Base-by-base conservation (phyloP, 2,329 filamentous ascomycete genomes). In the Diaporthe sp. region DNA sequence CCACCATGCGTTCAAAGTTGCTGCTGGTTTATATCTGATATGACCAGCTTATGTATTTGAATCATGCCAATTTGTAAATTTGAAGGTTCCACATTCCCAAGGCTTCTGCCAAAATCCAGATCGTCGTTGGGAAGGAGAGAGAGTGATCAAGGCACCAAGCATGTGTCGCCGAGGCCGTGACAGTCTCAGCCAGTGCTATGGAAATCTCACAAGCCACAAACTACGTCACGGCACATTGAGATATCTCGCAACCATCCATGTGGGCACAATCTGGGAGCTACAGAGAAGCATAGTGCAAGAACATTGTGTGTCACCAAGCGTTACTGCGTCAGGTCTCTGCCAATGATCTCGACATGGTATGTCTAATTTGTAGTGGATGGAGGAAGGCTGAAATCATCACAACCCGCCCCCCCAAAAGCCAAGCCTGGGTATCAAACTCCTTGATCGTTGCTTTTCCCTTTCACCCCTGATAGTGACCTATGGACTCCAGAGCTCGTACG, bases 351-450 rank as follows among this genome's bases (percentile, higher is more conserved):
- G 64, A 67, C 64, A 67, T 28, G 30, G 13, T 12, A 52, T 38
- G 22, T 67, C 3, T 52, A 12, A 52, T 52, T 52, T 52, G 22
- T 4, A 25, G 19, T 38, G 30, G 30, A 28, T 8, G 45, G 13
- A 38, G 22, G 12, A n/a, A 67, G 33, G 28, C 33, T 52, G 45
- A 28, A 38, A 7, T 22, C 45, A 50, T 52, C n/a, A 9, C 45
- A 38, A 38, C 45, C 33, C 22, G 7, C 38, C 13, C 2, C 8
- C 45, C 64, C 42, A 67, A 28, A 67, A 67, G 64, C 47, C 64
- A 67, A 67, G 45, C 30, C 33, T 52, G 64, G 64, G 64, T 67
- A 67, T 67, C 30, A 52, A 67, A 67, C 64, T 67, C 64, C 64
- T 67, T 52, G 64, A 30, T 19, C 45, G 52, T 35, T 38, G 22